Conservation (phyloP, 1,284 basidiomycete species). For the Polyporus tsugae region DNA sequence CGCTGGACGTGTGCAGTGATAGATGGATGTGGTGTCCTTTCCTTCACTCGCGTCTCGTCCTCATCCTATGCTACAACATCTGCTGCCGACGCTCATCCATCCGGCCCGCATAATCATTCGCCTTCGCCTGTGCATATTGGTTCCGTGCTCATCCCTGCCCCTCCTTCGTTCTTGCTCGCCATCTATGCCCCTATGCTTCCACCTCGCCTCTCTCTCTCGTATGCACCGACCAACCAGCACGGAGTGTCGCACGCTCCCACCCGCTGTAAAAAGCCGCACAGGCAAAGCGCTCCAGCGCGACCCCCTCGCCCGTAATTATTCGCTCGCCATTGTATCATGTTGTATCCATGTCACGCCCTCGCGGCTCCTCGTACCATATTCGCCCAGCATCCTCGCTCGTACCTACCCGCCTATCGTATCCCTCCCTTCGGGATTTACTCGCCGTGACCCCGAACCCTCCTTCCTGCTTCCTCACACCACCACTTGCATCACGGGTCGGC, state of each 20-base stretch:
- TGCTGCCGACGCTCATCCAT: slow-evolving; percentile 17
- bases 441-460: background rate
- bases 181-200: background rate
- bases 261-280: slow-evolving; percentile 27
- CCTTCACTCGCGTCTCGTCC: background rate
- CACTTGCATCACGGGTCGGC: background rate
- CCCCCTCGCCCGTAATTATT: slow-evolving; percentile 11
- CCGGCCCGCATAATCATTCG: slow-evolving; percentile 15
- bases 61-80: slow-evolving; percentile 6
- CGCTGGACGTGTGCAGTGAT: slow-evolving; percentile 21
- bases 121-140: slow-evolving; percentile 28
- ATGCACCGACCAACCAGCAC: slow-evolving; percentile 12
- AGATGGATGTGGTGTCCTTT: slow-evolving; percentile 4
- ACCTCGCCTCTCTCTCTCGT: background rate
- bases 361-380: background rate
- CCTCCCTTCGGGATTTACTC: slow-evolving; percentile 23
- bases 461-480: background rate
- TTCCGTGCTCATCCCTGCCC: slow-evolving; percentile 3
- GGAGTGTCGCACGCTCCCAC: background rate
- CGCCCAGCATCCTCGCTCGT: slow-evolving; percentile 13
- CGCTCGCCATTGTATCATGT: background rate
- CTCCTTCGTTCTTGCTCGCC: background rate
- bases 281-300: slow-evolving; percentile 20
- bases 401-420: slow-evolving; percentile 17
- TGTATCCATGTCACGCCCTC: slow-evolving; percentile 7